Evolutionary conservation across 176 grass and related monocot species (phyloP).

Genomic region (Oryza brachyantha): DNA sequence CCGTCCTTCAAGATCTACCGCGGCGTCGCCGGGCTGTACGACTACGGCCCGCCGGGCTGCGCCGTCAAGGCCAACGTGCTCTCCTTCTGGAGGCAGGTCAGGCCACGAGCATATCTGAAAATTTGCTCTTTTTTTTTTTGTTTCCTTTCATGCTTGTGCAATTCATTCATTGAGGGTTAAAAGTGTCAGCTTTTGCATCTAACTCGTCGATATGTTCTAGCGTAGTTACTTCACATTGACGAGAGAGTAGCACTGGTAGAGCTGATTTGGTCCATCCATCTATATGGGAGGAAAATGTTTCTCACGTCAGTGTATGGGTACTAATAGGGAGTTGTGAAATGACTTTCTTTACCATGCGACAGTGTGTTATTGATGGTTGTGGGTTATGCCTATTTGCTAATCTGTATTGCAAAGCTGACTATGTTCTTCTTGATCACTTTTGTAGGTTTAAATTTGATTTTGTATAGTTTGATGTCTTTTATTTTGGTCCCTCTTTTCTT

Average conservation of each 20-base stretch:
- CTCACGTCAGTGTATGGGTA: not conserved
- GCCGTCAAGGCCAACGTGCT: conserved; percentile 79
- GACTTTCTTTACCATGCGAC: no score
- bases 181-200: not conserved
- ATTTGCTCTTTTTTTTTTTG: not conserved
- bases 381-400: not conserved
- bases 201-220: not conserved
- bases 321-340: not conserved
- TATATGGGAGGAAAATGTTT: not conserved
- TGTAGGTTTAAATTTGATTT: not conserved
- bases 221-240: not conserved
- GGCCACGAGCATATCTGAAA: not conserved
- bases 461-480: not conserved
- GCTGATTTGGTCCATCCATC: not conserved
- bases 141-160: not conserved
- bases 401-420: not conserved
- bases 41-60: conserved; percentile 77
- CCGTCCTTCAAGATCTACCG: conserved; percentile 86
- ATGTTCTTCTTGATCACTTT: not conserved
- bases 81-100: conserved; percentile 79
- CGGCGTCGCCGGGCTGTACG: conserved; percentile 80
- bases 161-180: not conserved
- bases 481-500: not conserved
- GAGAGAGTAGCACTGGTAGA: not conserved
- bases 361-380: no score